phyloP scores from a whole-genome alignment of 2,329 filamentous ascomycete genomes.

The Colletotrichum sublineola region DNA sequence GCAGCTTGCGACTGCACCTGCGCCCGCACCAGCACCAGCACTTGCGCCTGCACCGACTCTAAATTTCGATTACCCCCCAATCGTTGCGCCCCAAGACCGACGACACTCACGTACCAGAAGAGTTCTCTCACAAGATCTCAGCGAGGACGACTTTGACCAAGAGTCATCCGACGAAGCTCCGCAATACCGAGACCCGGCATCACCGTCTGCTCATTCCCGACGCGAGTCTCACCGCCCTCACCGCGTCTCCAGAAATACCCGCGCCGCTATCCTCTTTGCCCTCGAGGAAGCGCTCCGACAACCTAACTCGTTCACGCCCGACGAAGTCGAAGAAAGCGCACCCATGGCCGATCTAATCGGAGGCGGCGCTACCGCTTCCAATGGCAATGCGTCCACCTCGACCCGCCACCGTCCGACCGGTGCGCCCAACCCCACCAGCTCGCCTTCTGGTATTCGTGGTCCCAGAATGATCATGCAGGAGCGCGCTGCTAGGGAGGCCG shows the following conservation, averaged over 20 bases:
- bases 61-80: slow-evolving; percentile 39
- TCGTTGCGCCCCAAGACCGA: slow-evolving; percentile 46
- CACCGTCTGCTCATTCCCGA: slow-evolving; percentile 50
- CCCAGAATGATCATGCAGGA: slow-evolving; percentile 94
- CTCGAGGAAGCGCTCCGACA: slow-evolving; percentile 91
- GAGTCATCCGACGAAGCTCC: slow-evolving; percentile 52
- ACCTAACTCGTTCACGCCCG: slow-evolving; percentile 85
- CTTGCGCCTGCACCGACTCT: slow-evolving; percentile 37
- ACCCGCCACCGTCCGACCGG: slow-evolving; percentile 61
- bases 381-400: slow-evolving; percentile 62
- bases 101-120: slow-evolving; percentile 47
- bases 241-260: slow-evolving; percentile 85
- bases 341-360: slow-evolving; percentile 86
- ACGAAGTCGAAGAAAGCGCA: slow-evolving; percentile 88
- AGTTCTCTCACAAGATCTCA: slow-evolving; percentile 64
- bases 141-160: slow-evolving; percentile 58
- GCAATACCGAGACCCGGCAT: slow-evolving; percentile 44
- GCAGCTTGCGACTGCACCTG: slow-evolving; percentile 49
- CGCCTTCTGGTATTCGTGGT: slow-evolving; percentile 79
- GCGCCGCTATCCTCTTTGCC: slow-evolving; percentile 90
- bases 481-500: slow-evolving; percentile 81
- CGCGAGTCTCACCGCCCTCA: slow-evolving; percentile 59
- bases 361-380: slow-evolving; percentile 68
- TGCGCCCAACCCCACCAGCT: slow-evolving; percentile 65
- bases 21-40: slow-evolving; percentile 45